Evolutionary conservation across 2,329 filamentous ascomycete species (phyloP), one percentile per base, ranked within the genome.

Genomic region (Fusarium buxicola): DNA sequence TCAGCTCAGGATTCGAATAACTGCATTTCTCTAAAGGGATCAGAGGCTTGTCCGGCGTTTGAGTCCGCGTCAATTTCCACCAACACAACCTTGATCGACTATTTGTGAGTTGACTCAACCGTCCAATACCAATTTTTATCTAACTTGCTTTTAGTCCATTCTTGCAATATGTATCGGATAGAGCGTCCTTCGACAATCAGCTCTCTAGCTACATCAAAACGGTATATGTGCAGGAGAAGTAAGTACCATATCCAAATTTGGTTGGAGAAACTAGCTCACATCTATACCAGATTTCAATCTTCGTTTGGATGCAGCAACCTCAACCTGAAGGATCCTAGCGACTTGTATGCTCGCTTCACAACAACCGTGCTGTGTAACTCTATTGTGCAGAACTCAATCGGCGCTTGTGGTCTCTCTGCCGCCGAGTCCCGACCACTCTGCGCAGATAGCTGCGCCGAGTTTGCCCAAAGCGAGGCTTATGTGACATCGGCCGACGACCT

Each of bases 351-450:
- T 44, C 90, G 95, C 69, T 99, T 94, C 78, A 96, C 94, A 6
- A 95, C 88, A 41, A 95, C 91, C 60, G 89, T 96, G 63, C 85
- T 99, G 65, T 99, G 95, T 84, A 98, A 96, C 81, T 86, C 92
- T 65, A 91, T 99, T 73, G 86, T 99, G 46, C 95, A 99, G 77
- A 94, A 92, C 73, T 98, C 95, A 6, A 87, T 90, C 69, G 74
- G 78, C 10, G 73, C 84, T 24, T 99, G 95, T 77, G 77, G 80
- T 16, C 79, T 96, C 40, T 84, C 89, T 1, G 76, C 82, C n/a
- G 78, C 83, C 27, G 80, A 89, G 36, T 87, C 91, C 6, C 82
- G 82, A 56, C 93, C 95, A 2, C 81, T 98, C 13, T 99, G 95
- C 76, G 95, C 94, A 40, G 90, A 95, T 63, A 89, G 91, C 64